Conservation (phyloP, 2,329 filamentous ascomycete species). For the Pseudogymnoascus sp. region DNA sequence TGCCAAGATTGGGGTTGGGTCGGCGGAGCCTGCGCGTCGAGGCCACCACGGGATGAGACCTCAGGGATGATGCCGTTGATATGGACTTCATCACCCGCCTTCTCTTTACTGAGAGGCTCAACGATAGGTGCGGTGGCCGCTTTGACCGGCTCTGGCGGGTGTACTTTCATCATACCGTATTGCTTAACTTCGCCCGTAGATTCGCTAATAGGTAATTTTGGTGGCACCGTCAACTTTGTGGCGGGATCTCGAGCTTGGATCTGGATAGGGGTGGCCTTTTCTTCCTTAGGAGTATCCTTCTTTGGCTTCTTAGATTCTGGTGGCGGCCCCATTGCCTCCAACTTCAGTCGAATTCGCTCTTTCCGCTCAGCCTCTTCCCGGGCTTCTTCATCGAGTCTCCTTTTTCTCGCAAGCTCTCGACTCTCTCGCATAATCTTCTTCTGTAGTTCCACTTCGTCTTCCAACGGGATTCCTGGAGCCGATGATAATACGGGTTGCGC, state of each 20-base stretch:
- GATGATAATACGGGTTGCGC: slow-evolving; percentile 20
- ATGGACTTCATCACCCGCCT: neutral
- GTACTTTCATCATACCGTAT: slow-evolving; percentile 38
- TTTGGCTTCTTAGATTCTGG: slow-evolving; percentile 51
- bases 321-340: slow-evolving; percentile 59
- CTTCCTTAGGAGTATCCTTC: slow-evolving; percentile 41
- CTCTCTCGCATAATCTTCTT: slow-evolving; percentile 67
- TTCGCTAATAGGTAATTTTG: slow-evolving; percentile 11
- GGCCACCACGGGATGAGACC: neutral
- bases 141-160: slow-evolving; percentile 31
- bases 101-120: neutral
- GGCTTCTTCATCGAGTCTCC: slow-evolving; percentile 58
- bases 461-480: slow-evolving; percentile 28
- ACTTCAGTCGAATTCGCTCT: slow-evolving; percentile 62
- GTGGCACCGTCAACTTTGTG: slow-evolving; percentile 9
- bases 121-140: neutral
- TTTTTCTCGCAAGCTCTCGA: slow-evolving; percentile 59
- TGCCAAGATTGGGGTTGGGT: slow-evolving; percentile 24
- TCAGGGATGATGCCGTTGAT: neutral
- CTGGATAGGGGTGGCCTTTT: slow-evolving; percentile 30
- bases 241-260: slow-evolving; percentile 22
- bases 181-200: slow-evolving; percentile 34
- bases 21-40: neutral
- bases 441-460: slow-evolving; percentile 53
- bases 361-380: slow-evolving; percentile 63